These are phyloP conservation scores for Psilocybe cubensis DNA, from an alignment of 768 basidiomycete species.

Conservation along the genomic window DNA sequence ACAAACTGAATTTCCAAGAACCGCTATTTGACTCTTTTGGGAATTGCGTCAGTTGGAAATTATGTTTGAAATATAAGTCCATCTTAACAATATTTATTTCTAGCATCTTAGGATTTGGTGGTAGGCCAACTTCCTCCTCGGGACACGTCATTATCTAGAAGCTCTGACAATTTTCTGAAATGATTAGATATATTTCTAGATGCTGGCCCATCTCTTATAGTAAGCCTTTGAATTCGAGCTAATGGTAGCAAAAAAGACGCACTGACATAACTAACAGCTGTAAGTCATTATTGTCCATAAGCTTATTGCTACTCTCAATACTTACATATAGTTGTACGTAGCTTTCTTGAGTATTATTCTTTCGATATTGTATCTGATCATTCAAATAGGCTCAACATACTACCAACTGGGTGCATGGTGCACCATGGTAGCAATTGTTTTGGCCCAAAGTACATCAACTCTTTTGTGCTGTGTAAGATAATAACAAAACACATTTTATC, in stretches of 20 bases:
- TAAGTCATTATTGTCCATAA: too few species aligned
- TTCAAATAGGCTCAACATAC: neutral
- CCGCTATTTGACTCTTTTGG: neutral
- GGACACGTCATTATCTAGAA: neutral
- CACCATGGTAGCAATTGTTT: neutral
- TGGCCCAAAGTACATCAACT: neutral
- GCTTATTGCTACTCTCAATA: too few species aligned
- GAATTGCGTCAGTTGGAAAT: neutral
- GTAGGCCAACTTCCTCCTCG: neutral
- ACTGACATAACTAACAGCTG: too few species aligned
- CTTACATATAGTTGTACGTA: too few species aligned
- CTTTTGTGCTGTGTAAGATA: neutral
- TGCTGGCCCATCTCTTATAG: too few species aligned
- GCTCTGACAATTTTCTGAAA: neutral
- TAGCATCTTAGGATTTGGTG: neutral
- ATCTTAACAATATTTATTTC: neutral
- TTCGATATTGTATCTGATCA: too few species aligned
- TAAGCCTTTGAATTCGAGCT: too few species aligned
- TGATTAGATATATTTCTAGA: neutral
- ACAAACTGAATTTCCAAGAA: neutral
- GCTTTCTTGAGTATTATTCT: neutral
- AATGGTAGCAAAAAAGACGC: too few species aligned
- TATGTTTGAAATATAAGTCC: neutral
- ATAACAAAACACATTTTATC: neutral
- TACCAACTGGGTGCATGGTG: neutral